Percentiles rank a stretch among this genome's conserved stretches.
Evolutionary conservation across 192 early-diverging fungal genomes (phyloP).

Genomic region (Funneliformis geosporum): DNA sequence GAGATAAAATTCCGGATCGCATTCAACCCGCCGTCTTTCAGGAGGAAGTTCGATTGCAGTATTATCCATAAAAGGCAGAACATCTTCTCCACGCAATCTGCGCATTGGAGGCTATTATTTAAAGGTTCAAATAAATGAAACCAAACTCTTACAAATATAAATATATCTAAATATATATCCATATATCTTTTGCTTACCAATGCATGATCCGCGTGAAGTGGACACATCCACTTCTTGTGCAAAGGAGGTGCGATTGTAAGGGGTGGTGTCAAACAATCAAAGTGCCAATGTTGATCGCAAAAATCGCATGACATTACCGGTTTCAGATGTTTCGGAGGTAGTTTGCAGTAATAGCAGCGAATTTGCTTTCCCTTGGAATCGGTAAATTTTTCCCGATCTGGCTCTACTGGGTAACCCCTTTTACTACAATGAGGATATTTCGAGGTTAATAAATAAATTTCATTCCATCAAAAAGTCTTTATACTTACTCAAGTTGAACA

Average conservation of each 20-base stretch:
- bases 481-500: background rate
- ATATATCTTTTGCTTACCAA: constrained; percentile 10
- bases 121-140: background rate
- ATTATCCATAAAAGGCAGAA: constrained; percentile 7
- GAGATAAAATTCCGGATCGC: constrained; percentile 20
- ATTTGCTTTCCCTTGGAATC: constrained; percentile 20
- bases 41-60: background rate
- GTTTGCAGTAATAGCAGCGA: constrained; percentile 12
- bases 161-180: background rate
- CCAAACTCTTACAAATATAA: background rate
- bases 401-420: constrained; percentile 2
- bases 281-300: constrained; percentile 26
- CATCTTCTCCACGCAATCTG: background rate
- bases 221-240: constrained; percentile 32
- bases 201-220: constrained; percentile 23
- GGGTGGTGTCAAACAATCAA: constrained; percentile 28
- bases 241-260: background rate
- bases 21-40: background rate
- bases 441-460: background rate
- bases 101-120: constrained; percentile 9
- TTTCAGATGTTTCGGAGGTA: background rate
- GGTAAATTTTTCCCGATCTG: background rate
- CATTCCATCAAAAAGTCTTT: background rate
- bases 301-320: constrained; percentile 23
- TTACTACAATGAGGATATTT: background rate